These are phyloP conservation scores for Circinella umbellata DNA, from an alignment of 371 early-diverging fungal genomes.

Conservation along the genomic window DNA sequence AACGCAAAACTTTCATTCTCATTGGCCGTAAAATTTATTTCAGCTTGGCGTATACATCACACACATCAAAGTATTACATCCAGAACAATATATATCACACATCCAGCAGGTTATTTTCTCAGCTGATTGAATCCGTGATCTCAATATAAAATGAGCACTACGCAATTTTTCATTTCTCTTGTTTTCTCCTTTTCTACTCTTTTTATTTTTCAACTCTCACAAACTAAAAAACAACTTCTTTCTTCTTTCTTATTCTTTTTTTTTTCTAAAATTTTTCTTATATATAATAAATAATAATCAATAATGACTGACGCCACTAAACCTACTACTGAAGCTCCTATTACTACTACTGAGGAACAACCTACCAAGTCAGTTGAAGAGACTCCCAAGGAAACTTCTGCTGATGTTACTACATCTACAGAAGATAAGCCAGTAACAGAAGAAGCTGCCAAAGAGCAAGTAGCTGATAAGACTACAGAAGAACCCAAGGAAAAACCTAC, in stretches of 20 bases:
- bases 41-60: too few species aligned
- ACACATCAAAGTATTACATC: too few species aligned
- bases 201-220: not conserved
- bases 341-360: constrained; percentile 5
- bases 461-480: constrained; percentile 10
- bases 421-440: constrained; percentile 2
- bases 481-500: constrained; percentile 14
- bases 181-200: constrained; percentile 1
- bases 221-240: not conserved
- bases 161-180: constrained; percentile 5
- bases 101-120: not conserved
- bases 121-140: constrained; percentile 10
- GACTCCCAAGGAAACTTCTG: constrained; percentile 12
- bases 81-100: too few species aligned
- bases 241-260: not conserved
- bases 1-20: too few species aligned
- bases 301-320: constrained; percentile 15
- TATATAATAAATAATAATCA: not conserved
- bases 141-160: not conserved
- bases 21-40: too few species aligned
- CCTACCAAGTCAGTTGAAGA: constrained; percentile 2
- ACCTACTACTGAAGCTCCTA: constrained; percentile 9
- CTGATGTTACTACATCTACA: constrained; percentile 5
- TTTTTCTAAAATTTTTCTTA: not conserved
- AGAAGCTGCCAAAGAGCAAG: constrained; percentile 10